Evolutionary conservation across 305 asterid genomes (phyloP), one percentile per base, ranked within the genome.

Genomic region (Ajuga reptans): DNA sequence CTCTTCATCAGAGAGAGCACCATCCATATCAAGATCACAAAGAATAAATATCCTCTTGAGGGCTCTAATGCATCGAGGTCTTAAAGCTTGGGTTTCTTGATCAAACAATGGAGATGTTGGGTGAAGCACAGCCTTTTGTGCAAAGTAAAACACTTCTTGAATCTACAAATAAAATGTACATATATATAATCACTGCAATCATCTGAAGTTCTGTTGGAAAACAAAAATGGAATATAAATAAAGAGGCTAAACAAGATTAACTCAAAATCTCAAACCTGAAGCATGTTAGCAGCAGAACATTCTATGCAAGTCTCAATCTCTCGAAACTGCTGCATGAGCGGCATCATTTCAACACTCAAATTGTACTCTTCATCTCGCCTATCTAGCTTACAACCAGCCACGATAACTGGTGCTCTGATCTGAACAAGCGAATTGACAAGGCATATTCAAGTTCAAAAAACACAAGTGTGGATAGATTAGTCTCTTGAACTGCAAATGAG

Each of bases 111-210:
- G 99, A 56, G 97, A 89, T 10, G 92, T 87, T 41, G 99, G 99
- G 84, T 94, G 99, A 76, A 94, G 92, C 71, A 94, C 96, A 16
- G 97, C 96, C 82, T 86, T 91, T 83, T 91, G 97, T 64, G 97
- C 95, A 73, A 81, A 86, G 80, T 89, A 94, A 71, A 94, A 91
- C 62, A 91, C 98, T 64, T 94, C 98, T 68, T 92, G 90, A 67
- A 94, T 85, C 99, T 94, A 68, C 49, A 82, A 72, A 61, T 60
- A 78, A 68, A 60, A 37, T 53, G 8, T 39, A 39, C 3, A 7
- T 39, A 39, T 36, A 36, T 39, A 39, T 7, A 53, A 72, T 47
- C 68, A 68, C 34, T 75, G 69, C 73, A 71, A 63, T 57, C 58
- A 68, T 57, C 66, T 53, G 71, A 27, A 64, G 17, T 67, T 69